Evolutionary conservation across 768 basidiomycete species (phyloP).

Genomic region (Cytidiella melzeri): DNA sequence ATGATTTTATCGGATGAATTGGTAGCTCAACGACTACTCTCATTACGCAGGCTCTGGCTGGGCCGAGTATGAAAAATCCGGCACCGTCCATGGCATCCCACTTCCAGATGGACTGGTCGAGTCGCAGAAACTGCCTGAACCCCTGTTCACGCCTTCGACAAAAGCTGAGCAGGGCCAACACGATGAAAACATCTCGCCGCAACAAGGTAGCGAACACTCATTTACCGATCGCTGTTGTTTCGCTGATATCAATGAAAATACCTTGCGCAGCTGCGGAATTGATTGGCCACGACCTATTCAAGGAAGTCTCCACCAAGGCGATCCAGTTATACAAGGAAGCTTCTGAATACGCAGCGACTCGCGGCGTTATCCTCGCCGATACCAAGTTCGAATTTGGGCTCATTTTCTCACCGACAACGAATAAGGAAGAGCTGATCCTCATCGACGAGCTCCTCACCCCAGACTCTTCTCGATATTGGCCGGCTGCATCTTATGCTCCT

Average conservation of each 20-base stretch:
- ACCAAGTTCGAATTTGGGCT: constrained; percentile 99
- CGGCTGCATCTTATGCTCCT: constrained; percentile 59
- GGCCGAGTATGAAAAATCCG: constrained; percentile 83
- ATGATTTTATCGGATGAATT: not conserved
- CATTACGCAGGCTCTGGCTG: constrained; percentile 80
- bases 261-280: constrained; percentile 51
- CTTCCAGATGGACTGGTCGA: constrained; percentile 77
- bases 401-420: constrained; percentile 29
- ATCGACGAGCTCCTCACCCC: constrained; percentile 97
- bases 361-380: constrained; percentile 91
- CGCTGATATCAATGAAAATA: not conserved
- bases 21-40: not conserved
- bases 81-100: constrained; percentile 83
- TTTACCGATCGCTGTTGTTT: not conserved
- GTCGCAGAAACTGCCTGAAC: constrained; percentile 72
- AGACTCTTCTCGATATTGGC: constrained; percentile 98
- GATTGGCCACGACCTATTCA: constrained; percentile 60
- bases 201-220: constrained; percentile 55
- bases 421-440: constrained; percentile 56
- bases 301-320: constrained; percentile 51
- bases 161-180: constrained; percentile 93
- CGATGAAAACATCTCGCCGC: constrained; percentile 98
- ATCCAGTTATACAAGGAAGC: constrained; percentile 69
- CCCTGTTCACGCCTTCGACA: constrained; percentile 94
- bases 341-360: constrained; percentile 60